Base-by-base conservation (phyloP, 192 early-diverging fungal species). In the Chytriomyces hyalinus region DNA sequence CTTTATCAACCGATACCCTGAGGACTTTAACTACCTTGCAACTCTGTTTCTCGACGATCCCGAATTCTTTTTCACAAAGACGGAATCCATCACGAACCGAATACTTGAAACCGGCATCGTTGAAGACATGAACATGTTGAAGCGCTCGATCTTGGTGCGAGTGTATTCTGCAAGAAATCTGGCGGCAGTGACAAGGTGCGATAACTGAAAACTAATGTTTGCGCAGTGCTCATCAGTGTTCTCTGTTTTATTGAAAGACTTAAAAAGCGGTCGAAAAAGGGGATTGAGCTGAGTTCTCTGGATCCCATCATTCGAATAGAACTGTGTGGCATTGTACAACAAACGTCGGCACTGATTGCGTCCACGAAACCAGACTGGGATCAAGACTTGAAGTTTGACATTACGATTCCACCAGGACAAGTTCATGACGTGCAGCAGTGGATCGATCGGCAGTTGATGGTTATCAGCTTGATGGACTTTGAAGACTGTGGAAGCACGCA, bases 331-430 rank as follows among this genome's bases (percentile, higher is more conserved):
- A 51, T 73, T 5, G 50, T 67, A 1, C 49, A 60, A 10, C 49
- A 77, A 65, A 82, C 81, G 7, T 78, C 84, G 13, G 81, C 77
- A 6, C 15, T 83, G 6, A 48, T 85, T 17, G 7, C 48, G 22
- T 67, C 71, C 10, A 60, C 59, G 13, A 66, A 70, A 59, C 78
- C 77, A 17, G 53, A 73, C 13, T 85, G 84, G 84, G 75, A 85
- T 60, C 84, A 85, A 61, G 80, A 77, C 44, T 61, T 85, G 20
- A 44, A 49, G 4, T 76, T 85, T 44, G 48, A 70, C 48, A 77
- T 85, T 47, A 70, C 66, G n/a, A 85, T 85, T 22, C 84, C 84
- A 3, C 80, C 79, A 2, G 84, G 84, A n/a, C 74, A 80, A 57
- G 73, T 83, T 11, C 73, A 80, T 51, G 84, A 85, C 49, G 65